Evolutionary conservation across 2,329 filamentous ascomycete species (phyloP).

Genomic region (Stagonosporopsis chrysanthemi): DNA sequence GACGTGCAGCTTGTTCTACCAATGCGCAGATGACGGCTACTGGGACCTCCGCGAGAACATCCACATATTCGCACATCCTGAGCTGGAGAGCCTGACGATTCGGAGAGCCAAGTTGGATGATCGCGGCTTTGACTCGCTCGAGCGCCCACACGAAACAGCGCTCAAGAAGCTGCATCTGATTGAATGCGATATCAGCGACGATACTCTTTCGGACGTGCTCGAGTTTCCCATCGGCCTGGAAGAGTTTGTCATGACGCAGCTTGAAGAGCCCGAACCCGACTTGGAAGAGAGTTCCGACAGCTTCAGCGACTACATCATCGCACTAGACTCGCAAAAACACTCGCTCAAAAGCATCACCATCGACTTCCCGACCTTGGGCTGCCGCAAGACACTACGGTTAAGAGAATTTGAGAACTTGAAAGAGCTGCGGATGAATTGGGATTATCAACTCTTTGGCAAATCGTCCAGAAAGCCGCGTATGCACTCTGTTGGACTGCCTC

Average conservation of each 20-base stretch:
- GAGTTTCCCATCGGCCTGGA: slow-evolving; percentile 41
- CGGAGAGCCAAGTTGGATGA: slow-evolving; percentile 42
- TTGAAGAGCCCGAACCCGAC: slow-evolving; percentile 40
- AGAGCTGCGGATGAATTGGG: slow-evolving; percentile 40
- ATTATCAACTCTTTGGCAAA: slow-evolving; percentile 44
- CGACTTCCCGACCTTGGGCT: slow-evolving; percentile 37
- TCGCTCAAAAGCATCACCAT: slow-evolving; percentile 42
- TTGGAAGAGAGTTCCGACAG: slow-evolving; percentile 44
- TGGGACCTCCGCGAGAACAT: slow-evolving; percentile 47
- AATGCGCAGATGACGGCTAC: slow-evolving; percentile 42
- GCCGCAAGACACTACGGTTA: slow-evolving; percentile 40
- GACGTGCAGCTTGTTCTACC: slow-evolving; percentile 41
- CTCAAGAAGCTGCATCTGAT: slow-evolving; percentile 39
- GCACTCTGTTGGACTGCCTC: slow-evolving; percentile 42
- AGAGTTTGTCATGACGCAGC: slow-evolving; percentile 44
- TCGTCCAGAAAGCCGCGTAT: slow-evolving; percentile 43
- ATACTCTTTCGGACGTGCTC: slow-evolving; percentile 41
- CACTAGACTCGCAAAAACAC: slow-evolving; percentile 37
- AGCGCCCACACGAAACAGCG: slow-evolving; percentile 40
- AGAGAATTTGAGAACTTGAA: slow-evolving; percentile 38
- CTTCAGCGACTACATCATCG: slow-evolving; percentile 42
- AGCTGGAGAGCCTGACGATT: slow-evolving; percentile 39
- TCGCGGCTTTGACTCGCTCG: slow-evolving; percentile 41
- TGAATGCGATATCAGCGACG: slow-evolving; percentile 46
- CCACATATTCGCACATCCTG: slow-evolving; percentile 45